These are phyloP conservation scores for Dioscorea zingiberensis DNA, from an alignment of 106 monocot genomes.

Conservation along the genomic window DNA sequence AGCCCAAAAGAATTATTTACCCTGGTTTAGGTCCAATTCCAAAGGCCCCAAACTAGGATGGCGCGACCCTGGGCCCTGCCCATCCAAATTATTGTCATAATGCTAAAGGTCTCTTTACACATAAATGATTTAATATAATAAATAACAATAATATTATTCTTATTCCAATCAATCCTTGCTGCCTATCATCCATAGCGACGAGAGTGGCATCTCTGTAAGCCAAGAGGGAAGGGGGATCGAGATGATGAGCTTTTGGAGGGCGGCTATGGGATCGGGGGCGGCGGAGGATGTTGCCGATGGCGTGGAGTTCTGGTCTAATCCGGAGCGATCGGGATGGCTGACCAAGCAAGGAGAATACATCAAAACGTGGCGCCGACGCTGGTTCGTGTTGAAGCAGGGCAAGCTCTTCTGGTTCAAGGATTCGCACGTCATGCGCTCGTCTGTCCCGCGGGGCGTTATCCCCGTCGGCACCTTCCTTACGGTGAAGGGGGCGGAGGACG, in stretches of 20 bases:
- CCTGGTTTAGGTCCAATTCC: too few species aligned
- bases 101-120: too few species aligned
- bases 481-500: conserved; percentile 49
- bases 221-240: background rate
- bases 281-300: background rate
- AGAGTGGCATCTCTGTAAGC: too few species aligned
- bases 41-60: too few species aligned
- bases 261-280: background rate
- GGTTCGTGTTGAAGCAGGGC: conserved; percentile 13
- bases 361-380: conserved; percentile 10
- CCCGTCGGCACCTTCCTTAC: conserved; percentile 31
- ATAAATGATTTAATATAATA: too few species aligned
- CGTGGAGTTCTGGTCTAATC: conserved; percentile 10
- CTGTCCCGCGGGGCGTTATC: conserved; percentile 8
- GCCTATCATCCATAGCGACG: too few species aligned
- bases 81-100: too few species aligned
- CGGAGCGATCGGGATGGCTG: conserved; percentile 8
- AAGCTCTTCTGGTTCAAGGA: conserved; percentile 17
- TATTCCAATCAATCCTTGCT: too few species aligned
- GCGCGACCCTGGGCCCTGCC: too few species aligned
- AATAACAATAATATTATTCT: too few species aligned
- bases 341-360: conserved; percentile 14
- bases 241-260: conserved; percentile 2
- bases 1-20: too few species aligned
- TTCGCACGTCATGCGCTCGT: background rate